Evolutionary conservation across 768 basidiomycete genomes (phyloP).

Genomic region (Galerina marginata): DNA sequence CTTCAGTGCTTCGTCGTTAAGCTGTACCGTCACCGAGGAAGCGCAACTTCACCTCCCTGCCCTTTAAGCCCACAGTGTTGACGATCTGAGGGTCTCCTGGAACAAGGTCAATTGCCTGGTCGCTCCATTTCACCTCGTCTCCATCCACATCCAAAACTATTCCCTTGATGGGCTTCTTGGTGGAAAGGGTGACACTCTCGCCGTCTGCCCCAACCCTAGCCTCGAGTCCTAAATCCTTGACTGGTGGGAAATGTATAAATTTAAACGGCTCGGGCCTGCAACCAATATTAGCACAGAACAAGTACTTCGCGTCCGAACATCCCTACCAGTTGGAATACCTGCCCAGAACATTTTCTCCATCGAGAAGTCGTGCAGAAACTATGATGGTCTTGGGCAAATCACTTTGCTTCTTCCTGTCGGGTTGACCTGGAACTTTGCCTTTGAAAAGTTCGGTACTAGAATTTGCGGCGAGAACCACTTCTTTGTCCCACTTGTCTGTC

Average conservation of each 20-base stretch:
- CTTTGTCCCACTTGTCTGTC: conserved; percentile 54
- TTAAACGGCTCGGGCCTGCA: conserved; percentile 95
- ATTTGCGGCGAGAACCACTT: conserved; percentile 69
- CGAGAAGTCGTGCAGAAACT: conserved; percentile 71
- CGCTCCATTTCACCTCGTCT: conserved; percentile 77
- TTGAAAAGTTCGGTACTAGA: conserved; percentile 84
- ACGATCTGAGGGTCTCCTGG: conserved; percentile 84
- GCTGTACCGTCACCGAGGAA: conserved; percentile 81
- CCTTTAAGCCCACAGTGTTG: conserved; percentile 66
- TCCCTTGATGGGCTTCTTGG: conserved; percentile 82
- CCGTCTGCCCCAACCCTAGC: conserved; percentile 57
- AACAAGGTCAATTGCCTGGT: conserved; percentile 91
- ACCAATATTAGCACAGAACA: not conserved
- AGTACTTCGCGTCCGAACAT: not conserved
- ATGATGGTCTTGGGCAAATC: conserved; percentile 72
- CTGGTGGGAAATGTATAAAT: conserved; percentile 80
- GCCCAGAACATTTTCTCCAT: conserved; percentile 62
- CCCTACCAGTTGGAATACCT: conserved; percentile 80
- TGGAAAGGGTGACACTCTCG: conserved; percentile 60
- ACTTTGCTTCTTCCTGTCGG: conserved; percentile 65
- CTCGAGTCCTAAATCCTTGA: conserved; percentile 61
- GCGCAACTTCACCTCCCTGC: conserved; percentile 65
- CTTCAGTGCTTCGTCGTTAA: conserved; percentile 35
- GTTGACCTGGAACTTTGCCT: conserved; percentile 75
- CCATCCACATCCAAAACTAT: conserved; percentile 81